Evolutionary conservation across 306 rosid genomes (phyloP), one percentile per base, ranked within the genome.

Genomic region (Erythrophleum fordii): DNA sequence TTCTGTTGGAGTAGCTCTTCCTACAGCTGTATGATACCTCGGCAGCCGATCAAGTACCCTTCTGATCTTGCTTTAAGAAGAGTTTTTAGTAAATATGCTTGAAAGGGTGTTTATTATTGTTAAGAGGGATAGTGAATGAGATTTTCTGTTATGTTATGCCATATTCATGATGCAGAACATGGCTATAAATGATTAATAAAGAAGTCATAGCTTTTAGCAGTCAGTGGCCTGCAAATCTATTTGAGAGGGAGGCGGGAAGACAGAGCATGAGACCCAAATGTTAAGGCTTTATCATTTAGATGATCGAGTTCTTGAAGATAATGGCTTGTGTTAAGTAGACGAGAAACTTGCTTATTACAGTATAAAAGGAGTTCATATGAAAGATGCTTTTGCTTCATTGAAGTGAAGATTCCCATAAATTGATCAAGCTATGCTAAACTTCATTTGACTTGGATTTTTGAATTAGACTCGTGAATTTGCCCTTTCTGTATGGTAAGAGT

Each of bases 1-100:
- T 37, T 26, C 72, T 18, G 35, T 61, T 72, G 81, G 80, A 79
- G 83, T 71, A 68, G 68, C 79, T 73, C 65, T 82, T 45, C 35
- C 49, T 71, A 58, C 84, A n/a, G 70, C 62, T 51, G 67, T 53
- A 72, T 75, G 73, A 81, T 75, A 55, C 58, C 45, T 60, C 39
- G 52, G 42, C 71, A 55, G 76, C 66, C 64, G 53, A 12, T 83
- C 70, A 73, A 60, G 56, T 73, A 62, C 69, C 73, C 18, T 77
- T 73, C 42, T 48, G 35, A 66, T 37, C 51, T 58, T 80, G 83
- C 75, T 72, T 68, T 67, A 64, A 45, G 78, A 52, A 72, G 22
- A 56, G 51, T 60, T 18, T 75, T 46, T 56, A 56, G 65, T 66
- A 34, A 70, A 73, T 56, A 53, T 73, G 76, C 81, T 80, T 67